A percentile compares a stretch with the other conserved stretches of the same genome.
These are phyloP conservation scores for Euryodendron excelsum DNA, from an alignment of 148 eudicot species.

Conservation along the genomic window DNA sequence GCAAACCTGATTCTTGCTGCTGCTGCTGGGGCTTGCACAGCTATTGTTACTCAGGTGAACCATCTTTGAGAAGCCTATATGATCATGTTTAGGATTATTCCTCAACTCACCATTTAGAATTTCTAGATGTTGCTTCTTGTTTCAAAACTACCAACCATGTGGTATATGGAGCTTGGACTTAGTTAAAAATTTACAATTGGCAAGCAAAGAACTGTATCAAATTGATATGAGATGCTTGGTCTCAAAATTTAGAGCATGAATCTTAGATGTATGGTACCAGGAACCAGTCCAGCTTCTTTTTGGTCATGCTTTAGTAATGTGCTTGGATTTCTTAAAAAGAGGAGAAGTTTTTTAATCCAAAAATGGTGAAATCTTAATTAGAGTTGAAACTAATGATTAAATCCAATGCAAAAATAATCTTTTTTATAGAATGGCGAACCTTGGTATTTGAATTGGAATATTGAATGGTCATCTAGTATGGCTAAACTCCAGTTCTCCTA, in stretches of 20 bases:
- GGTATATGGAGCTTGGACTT: not conserved
- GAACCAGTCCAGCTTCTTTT: not conserved
- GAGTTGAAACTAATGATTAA: not conserved
- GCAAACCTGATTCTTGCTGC: slow-evolving; percentile 57
- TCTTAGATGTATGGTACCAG: not conserved
- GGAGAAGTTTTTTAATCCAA: not conserved
- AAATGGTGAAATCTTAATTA: not conserved
- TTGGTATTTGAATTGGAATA: not conserved
- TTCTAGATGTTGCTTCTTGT: not conserved
- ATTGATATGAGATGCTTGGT: not conserved
- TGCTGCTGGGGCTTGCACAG: slow-evolving; percentile 58
- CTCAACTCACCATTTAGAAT: not conserved
- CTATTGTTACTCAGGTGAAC: slow-evolving; percentile 45
- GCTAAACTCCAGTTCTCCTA: not conserved
- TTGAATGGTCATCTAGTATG: not conserved
- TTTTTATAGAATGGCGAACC: not conserved
- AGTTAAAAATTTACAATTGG: not conserved
- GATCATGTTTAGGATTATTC: not conserved
- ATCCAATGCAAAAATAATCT: not conserved
- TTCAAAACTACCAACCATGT: not conserved
- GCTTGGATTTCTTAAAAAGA: not conserved
- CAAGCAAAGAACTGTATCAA: not conserved
- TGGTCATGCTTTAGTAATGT: not conserved
- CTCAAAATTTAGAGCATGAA: not conserved
- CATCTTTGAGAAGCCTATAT: not conserved